A percentile compares a stretch with the other conserved stretches of the same genome.
phyloP scores from a whole-genome alignment of 164 flowering plant species.

The Chloranthus sessilifolius region DNA sequence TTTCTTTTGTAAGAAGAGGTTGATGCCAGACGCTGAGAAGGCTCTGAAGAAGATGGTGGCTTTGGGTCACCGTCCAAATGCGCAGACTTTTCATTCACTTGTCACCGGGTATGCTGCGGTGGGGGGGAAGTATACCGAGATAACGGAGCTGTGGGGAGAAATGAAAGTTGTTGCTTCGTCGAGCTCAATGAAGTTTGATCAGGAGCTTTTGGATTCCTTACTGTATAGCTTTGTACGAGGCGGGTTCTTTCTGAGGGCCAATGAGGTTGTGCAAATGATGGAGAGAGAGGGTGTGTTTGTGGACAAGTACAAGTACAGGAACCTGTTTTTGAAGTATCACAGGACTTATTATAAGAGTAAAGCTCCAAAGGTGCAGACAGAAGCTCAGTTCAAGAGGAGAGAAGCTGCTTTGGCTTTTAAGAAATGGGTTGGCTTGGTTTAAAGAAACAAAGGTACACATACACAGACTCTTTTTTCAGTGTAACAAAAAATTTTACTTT shows the following conservation, averaged over 20 bases:
- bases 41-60: slow-evolving; percentile 90
- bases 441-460: too few relatives aligned
- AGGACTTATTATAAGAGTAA: slow-evolving; percentile 75
- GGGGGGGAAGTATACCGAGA: slow-evolving; percentile 83
- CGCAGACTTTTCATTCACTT: slow-evolving; percentile 91
- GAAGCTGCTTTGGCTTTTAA: slow-evolving; percentile 79
- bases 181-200: slow-evolving; percentile 72
- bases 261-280: slow-evolving; percentile 87
- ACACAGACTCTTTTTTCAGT: too few relatives aligned
- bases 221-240: slow-evolving; percentile 92
- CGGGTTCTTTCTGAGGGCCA: slow-evolving; percentile 83
- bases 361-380: slow-evolving; percentile 77
- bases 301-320: slow-evolving; percentile 84
- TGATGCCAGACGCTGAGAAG: slow-evolving; percentile 96
- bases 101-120: slow-evolving; percentile 92
- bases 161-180: slow-evolving; percentile 72
- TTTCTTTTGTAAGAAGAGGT: slow-evolving; percentile 81
- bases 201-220: slow-evolving; percentile 83
- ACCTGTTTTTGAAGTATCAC: slow-evolving; percentile 83
- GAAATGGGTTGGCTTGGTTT: slow-evolving; percentile 68
- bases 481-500: too few relatives aligned
- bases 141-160: slow-evolving; percentile 92
- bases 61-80: slow-evolving; percentile 81
- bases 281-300: slow-evolving; percentile 75
- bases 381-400: slow-evolving; percentile 68